Conservation (phyloP, 305 asterid genomes). For the Fraxinus ornus region DNA sequence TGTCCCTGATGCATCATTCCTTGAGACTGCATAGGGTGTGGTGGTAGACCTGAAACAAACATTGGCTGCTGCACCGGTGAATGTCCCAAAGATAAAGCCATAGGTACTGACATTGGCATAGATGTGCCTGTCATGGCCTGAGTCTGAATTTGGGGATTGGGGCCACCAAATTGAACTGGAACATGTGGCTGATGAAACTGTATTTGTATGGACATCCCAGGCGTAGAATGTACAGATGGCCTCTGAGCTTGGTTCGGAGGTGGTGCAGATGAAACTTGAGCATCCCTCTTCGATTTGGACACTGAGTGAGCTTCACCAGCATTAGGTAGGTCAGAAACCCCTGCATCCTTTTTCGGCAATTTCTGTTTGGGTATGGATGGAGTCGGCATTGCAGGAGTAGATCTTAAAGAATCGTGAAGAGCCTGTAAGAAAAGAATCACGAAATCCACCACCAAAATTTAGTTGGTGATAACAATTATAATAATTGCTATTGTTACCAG, state of each 20-base stretch:
- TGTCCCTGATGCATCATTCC: slow-evolving; percentile 84
- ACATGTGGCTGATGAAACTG: slow-evolving; percentile 57
- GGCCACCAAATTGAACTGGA: slow-evolving; percentile 70
- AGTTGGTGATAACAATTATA: slow-evolving; percentile 2
- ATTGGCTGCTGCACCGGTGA: slow-evolving; percentile 61
- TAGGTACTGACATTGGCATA: slow-evolving; percentile 37
- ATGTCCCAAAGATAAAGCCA: slow-evolving; percentile 62
- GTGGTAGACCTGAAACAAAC: slow-evolving; percentile 69
- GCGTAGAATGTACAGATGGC: slow-evolving; percentile 48
- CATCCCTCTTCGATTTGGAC: slow-evolving; percentile 55
- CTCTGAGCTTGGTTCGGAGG: slow-evolving; percentile 54
- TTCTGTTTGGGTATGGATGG: slow-evolving; percentile 61
- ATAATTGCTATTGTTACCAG: slow-evolving; percentile 1
- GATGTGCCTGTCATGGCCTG: slow-evolving; percentile 63
- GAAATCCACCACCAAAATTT: slow-evolving; percentile 4
- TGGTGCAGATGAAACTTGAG: slow-evolving; percentile 45
- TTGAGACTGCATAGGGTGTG: slow-evolving; percentile 74
- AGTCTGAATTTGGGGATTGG: slow-evolving; percentile 63
- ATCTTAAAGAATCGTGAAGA: slow-evolving; percentile 47
- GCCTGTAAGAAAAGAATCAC: slow-evolving; percentile 38
- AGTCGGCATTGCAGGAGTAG: slow-evolving; percentile 41
- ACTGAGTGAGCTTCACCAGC: slow-evolving; percentile 47
- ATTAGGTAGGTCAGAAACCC: slow-evolving; percentile 42
- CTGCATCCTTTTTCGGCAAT: slow-evolving; percentile 55
- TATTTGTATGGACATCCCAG: slow-evolving; percentile 59